These are phyloP conservation scores for Lentinula novae-zelandiae DNA, from an alignment of 1,284 basidiomycete species.

Conservation along the genomic window DNA sequence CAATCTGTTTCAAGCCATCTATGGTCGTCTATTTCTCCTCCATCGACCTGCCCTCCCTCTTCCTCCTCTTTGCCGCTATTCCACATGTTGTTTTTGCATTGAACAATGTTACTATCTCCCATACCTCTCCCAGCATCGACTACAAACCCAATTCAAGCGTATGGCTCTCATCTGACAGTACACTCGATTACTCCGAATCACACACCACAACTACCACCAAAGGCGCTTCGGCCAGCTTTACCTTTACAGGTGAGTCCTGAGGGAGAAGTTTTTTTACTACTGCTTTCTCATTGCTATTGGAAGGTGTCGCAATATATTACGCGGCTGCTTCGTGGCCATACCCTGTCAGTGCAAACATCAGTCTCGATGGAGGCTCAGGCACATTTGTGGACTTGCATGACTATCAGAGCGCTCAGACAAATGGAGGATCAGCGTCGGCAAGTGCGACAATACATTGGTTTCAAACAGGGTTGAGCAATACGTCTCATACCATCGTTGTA, in stretches of 20 bases:
- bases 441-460: conserved; percentile 1
- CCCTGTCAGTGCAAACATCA: conserved; percentile 1
- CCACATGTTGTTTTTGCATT: not conserved
- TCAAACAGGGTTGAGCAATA: conserved; percentile 1
- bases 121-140: not conserved
- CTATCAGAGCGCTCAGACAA: not conserved
- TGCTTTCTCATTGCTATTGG: not conserved
- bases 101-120: not conserved
- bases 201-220: not conserved
- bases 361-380: not conserved
- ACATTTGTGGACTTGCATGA: conserved; percentile 9
- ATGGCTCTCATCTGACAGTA: not conserved
- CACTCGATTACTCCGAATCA: conserved; percentile 9
- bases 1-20: not conserved
- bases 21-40: not conserved
- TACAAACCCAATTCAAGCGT: conserved; percentile 1
- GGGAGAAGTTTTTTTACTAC: not conserved
- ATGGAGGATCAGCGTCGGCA: conserved; percentile 6
- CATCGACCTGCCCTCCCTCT: not conserved
- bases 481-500: conserved; percentile 3
- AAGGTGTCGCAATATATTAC: conserved; percentile 10
- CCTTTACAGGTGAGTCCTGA: conserved; percentile 7
- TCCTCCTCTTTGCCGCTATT: not conserved
- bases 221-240: conserved; percentile 10
- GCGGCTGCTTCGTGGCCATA: conserved; percentile 10